Evolutionary conservation across 768 basidiomycete species (phyloP), one percentile per base, ranked within the genome.

Genomic region (Galerina marginata): DNA sequence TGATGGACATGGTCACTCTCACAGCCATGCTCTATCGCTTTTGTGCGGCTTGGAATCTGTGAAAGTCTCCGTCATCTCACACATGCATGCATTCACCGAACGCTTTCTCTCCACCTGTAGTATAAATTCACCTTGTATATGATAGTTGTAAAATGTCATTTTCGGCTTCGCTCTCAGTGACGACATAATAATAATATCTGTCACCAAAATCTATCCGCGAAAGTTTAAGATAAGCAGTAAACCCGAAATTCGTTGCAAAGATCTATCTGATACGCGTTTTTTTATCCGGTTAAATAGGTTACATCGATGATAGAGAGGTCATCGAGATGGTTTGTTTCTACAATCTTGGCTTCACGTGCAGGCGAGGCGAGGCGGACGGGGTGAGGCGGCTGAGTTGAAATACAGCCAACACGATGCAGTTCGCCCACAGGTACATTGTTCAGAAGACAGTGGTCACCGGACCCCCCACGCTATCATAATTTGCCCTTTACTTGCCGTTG

Each of bases 1-100:
- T 94, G 74, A 94, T 94, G 92, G 91, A 94, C 79, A 87, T 85
- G 46, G 91, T 94, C 61, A 89, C 89, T 26, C 86, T 94, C 65
- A 92, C 92, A 29, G 86, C 86, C 55, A 93, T 93, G 91, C 81
- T 94, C 38, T 93, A 91, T 76, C 88, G 93, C 49, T 91, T 92
- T 73, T 90, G 89, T 66, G 79, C 77, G 45, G 72, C 79, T 50
- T 84, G 80, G 79, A 82, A 82, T 65, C 73, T 84, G 48, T 82
- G 71, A 79, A 61, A 26, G 53, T 45, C n/a, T 14, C 39, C 50
- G 9, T 25, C 51, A 59, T 55, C 55, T 64, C 64, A 60, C 56
- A 42, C 61, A 39, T 46, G 40, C 50, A 52, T 61, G 37, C 36
- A 59, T 54, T 59, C 56, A 48, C 54, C 61, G 58, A 16, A 54